Evolutionary conservation across 176 grass and related monocot genomes (phyloP).

Genomic region (Eragrostis curvula): DNA sequence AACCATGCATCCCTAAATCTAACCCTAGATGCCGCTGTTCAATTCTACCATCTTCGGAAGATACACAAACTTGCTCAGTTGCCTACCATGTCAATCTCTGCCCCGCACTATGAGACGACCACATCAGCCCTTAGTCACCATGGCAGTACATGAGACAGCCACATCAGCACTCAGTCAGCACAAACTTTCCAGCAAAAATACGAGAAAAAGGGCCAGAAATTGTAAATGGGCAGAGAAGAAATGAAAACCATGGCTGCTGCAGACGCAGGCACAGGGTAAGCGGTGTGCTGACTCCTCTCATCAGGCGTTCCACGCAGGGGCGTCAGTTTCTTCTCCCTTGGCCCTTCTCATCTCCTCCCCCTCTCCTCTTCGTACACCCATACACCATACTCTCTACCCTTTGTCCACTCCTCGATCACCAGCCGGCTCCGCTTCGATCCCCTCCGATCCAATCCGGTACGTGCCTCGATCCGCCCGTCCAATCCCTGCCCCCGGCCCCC

Average conservation of each 20-base stretch:
- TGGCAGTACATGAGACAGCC: not conserved
- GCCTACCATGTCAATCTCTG: not conserved
- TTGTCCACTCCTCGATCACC: slow-evolving; percentile 53
- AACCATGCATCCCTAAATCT: not conserved
- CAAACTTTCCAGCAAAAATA: not conserved
- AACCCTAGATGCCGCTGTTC: not conserved
- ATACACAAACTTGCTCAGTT: not conserved
- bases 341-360: not conserved
- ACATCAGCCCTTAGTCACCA: not conserved
- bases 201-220: not conserved
- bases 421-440: slow-evolving; percentile 29
- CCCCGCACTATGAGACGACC: not conserved
- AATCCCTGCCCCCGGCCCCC: not conserved
- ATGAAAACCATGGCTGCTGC: not conserved
- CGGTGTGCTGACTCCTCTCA: not conserved
- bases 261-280: not conserved
- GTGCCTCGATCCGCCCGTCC: slow-evolving; percentile 44
- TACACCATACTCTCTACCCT: not conserved
- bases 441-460: slow-evolving; percentile 47
- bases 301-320: slow-evolving; percentile 23
- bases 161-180: not conserved
- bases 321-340: slow-evolving; percentile 3
- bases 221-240: not conserved
- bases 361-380: not conserved
- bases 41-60: not conserved